Conservation (phyloP, 129 eudicot genomes). For the Oenanthe sinensis region DNA sequence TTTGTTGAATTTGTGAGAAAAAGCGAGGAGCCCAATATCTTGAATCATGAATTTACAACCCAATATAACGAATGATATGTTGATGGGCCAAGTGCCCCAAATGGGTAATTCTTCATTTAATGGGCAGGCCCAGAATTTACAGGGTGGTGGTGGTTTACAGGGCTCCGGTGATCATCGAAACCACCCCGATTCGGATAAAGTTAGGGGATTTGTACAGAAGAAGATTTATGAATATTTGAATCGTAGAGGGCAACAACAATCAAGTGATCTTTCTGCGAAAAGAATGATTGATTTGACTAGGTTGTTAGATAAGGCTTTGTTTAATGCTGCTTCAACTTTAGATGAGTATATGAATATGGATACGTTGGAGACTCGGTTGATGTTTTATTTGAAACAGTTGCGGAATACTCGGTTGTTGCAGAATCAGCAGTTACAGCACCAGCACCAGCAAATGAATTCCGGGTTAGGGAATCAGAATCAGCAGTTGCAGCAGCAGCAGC, state of each 20-base stretch:
- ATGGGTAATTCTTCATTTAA: background rate
- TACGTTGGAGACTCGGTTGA: conserved; percentile 62
- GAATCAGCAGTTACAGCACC: conserved; percentile 14
- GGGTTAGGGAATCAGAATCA: background rate
- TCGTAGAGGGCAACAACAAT: conserved; percentile 34
- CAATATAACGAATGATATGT: background rate
- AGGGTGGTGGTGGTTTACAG: background rate
- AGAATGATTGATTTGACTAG: conserved; percentile 45
- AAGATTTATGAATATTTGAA: conserved; percentile 44
- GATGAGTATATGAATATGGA: conserved; percentile 65
- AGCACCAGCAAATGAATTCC: conserved; percentile 42
- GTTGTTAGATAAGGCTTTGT: conserved; percentile 66
- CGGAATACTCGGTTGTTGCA: conserved; percentile 18
- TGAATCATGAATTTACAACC: conserved; percentile 11
- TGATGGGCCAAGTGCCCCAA: background rate
- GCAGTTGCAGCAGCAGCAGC: no score
- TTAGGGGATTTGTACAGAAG: conserved; percentile 32
- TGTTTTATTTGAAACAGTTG: conserved; percentile 30
- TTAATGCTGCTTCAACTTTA: conserved; percentile 44
- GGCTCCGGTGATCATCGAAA: conserved; percentile 26
- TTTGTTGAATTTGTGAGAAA: conserved; percentile 14
- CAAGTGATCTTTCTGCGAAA: conserved; percentile 28
- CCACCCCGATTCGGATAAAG: conserved; percentile 37
- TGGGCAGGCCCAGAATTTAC: conserved; percentile 41
- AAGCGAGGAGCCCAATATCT: background rate